Conservation (phyloP, 805 yeast genomes). For the Sporopachydermia quercuum region DNA sequence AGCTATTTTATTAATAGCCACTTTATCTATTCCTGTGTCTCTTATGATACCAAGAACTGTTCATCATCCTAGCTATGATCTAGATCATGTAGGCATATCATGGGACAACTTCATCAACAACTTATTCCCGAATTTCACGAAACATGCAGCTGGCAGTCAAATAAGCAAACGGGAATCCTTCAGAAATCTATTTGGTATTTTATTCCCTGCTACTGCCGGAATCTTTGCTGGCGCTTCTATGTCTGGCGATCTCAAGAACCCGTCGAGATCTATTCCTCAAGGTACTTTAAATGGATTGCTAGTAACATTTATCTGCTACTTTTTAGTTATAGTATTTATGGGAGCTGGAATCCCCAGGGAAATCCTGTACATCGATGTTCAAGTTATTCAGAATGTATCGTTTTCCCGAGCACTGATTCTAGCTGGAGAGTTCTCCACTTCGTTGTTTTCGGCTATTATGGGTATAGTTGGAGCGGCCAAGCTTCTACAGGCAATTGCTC, state of each 20-base stretch:
- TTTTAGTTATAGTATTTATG: slow-evolving; percentile 67
- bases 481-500: slow-evolving; percentile 79
- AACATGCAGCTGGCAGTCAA: slow-evolving; percentile 87
- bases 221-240: slow-evolving; percentile 97
- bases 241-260: slow-evolving; percentile 85
- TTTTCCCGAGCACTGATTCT: slow-evolving; percentile 52
- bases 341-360: slow-evolving; percentile 72
- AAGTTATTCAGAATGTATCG: slow-evolving; percentile 72
- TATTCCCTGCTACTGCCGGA: slow-evolving; percentile 98
- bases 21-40: slow-evolving; percentile 72
- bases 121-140: slow-evolving; percentile 65
- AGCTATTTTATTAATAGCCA: slow-evolving; percentile 49
- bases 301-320: slow-evolving; percentile 63
- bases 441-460: slow-evolving; percentile 84
- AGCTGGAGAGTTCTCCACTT: slow-evolving; percentile 84
- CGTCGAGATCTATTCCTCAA: slow-evolving; percentile 78
- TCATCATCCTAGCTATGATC: slow-evolving; percentile 31
- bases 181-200: slow-evolving; percentile 79
- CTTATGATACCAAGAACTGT: slow-evolving; percentile 53
- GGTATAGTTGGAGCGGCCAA: slow-evolving; percentile 95
- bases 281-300: slow-evolving; percentile 85
- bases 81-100: slow-evolving; percentile 54
- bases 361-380: slow-evolving; percentile 62
- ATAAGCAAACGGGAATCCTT: slow-evolving; percentile 51
- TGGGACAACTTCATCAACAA: slow-evolving; percentile 54